Conservation (phyloP, 31 red algal species). For the Endocladia muricata region DNA sequence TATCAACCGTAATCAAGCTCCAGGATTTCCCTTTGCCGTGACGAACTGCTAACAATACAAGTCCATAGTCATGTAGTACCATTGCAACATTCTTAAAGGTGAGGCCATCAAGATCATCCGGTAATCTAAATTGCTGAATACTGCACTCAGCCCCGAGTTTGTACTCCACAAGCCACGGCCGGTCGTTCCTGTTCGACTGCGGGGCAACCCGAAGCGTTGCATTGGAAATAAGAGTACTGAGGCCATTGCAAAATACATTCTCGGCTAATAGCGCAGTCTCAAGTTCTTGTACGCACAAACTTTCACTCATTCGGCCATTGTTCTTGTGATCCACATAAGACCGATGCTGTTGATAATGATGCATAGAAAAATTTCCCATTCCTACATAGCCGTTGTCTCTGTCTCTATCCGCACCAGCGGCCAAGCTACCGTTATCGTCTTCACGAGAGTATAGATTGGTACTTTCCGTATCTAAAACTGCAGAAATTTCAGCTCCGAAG, state of each 20-base stretch:
- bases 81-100: slow-evolving; percentile 40
- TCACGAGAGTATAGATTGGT: slow-evolving; percentile 21
- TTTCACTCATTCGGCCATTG: slow-evolving; percentile 40
- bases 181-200: slow-evolving; percentile 40
- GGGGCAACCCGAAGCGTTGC: slow-evolving; percentile 61
- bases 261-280: slow-evolving; percentile 65
- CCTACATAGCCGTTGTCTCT: background rate
- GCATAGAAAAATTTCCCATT: background rate
- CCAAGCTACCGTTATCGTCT: slow-evolving; percentile 8
- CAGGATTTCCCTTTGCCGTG: slow-evolving; percentile 26
- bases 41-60: slow-evolving; percentile 56
- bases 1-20: slow-evolving; percentile 21
- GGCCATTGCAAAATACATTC: slow-evolving; percentile 84
- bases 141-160: slow-evolving; percentile 62
- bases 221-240: slow-evolving; percentile 80
- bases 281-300: slow-evolving; percentile 69
- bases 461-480: background rate
- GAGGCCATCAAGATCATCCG: slow-evolving; percentile 43
- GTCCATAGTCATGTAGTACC: slow-evolving; percentile 66
- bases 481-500: background rate
- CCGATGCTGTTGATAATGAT: slow-evolving; percentile 3
- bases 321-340: background rate
- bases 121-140: slow-evolving; percentile 52
- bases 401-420: background rate
- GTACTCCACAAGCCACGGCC: slow-evolving; percentile 71